Base-by-base conservation (phyloP, 2,329 filamentous ascomycete genomes). In the Apiospora phragmitis region DNA sequence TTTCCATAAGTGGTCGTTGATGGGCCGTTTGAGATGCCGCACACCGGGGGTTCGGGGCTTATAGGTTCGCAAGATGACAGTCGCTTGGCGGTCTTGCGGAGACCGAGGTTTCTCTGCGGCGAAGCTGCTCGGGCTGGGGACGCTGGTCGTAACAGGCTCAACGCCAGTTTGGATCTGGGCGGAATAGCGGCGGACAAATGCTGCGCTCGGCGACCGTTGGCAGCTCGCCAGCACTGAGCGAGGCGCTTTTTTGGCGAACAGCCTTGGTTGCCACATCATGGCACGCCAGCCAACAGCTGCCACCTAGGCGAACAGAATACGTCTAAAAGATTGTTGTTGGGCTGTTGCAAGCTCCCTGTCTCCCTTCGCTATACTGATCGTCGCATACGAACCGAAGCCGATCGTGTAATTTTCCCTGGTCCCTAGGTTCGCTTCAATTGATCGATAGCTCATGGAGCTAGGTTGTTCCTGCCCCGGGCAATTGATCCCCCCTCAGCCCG, bases 1-100 rank as follows among this genome's bases (percentile, higher is more conserved):
- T 83, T 97, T 98, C 94, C 94, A 98, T 65, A 99, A 85, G 82
- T 99, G 96, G 78, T 98, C 94, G 83, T 98, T 98, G 83, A 98
- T 92, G 18, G 96, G 94, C 59, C 96, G 90, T 81, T 92, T 93
- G 74, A 99, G 86, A 88, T 99, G 96, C 78, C 96, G 91, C 71
- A 97, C 83, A 88, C 96, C 96, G 16, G 95, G 95, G 0, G 96
- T 98, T 77, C 94, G 91, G 45, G 96, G 96, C 81, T 93, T 98
- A 83, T 98, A 99, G 69, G 93, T 96, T 77, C 94, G 91, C 81
- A 98, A 80, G 62, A 87, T 83, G 21, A 84, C 81, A 21, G 84
- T 79, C 51, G 84, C 77, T 55, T 80, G 79, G 26, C 80, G 76
- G 70, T 72, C 71, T 29, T 76, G 72, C 16, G 45, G 32, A 18